These are phyloP conservation scores for Boeremia lycopersici DNA, from an alignment of 2,329 filamentous ascomycete species.

Conservation along the genomic window DNA sequence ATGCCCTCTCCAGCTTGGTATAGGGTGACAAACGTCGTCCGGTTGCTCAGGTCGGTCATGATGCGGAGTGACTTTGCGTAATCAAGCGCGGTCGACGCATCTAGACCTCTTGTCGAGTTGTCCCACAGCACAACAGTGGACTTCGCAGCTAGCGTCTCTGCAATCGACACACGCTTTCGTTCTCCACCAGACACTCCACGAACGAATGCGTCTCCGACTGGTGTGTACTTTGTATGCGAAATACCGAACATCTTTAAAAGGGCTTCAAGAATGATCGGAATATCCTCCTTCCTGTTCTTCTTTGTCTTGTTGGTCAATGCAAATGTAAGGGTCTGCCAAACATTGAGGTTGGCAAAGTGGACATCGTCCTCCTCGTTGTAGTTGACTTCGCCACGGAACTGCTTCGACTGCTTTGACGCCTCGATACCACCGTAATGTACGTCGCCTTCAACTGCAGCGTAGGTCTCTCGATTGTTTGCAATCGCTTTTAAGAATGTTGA, in stretches of 20 bases:
- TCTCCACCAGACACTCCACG: slow-evolving; percentile 81
- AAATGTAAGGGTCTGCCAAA: slow-evolving; percentile 79
- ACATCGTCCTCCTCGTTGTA: slow-evolving; percentile 80
- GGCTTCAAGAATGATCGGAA: slow-evolving; percentile 71
- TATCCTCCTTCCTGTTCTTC: slow-evolving; percentile 66
- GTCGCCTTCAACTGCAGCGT: slow-evolving; percentile 70
- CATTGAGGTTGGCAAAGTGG: slow-evolving; percentile 75
- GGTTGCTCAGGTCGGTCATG: slow-evolving; percentile 77
- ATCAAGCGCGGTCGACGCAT: slow-evolving; percentile 78
- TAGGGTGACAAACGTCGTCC: slow-evolving; percentile 72
- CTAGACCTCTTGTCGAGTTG: slow-evolving; percentile 70
- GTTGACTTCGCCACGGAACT: slow-evolving; percentile 76
- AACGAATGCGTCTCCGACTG: slow-evolving; percentile 74
- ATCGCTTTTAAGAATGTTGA: slow-evolving; percentile 78
- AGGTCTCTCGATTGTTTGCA: slow-evolving; percentile 70
- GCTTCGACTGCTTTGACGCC: slow-evolving; percentile 69
- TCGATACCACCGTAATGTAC: slow-evolving; percentile 75
- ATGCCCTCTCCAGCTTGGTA: slow-evolving; percentile 75
- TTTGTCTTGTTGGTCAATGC: slow-evolving; percentile 77
- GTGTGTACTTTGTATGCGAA: slow-evolving; percentile 73
- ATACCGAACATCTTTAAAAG: slow-evolving; percentile 81
- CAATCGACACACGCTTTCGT: slow-evolving; percentile 75
- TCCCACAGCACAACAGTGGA: slow-evolving; percentile 73
- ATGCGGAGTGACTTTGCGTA: slow-evolving; percentile 78
- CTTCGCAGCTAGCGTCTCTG: slow-evolving; percentile 72